Evolutionary conservation across 1,284 basidiomycete genomes (phyloP).

Genomic region (Fomitiporia mediterranea): DNA sequence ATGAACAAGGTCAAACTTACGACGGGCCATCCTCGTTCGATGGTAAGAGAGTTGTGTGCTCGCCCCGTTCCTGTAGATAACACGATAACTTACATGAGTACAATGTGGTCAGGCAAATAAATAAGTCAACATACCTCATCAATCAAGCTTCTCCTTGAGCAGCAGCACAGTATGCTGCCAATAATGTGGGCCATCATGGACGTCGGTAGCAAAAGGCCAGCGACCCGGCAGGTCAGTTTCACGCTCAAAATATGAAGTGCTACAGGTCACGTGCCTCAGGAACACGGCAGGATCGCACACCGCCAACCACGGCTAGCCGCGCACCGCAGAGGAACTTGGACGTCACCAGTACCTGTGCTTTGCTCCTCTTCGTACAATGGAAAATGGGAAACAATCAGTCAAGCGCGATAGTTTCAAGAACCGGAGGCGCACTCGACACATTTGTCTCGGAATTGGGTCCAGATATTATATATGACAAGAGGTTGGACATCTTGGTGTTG

Average conservation of each 20-base stretch:
- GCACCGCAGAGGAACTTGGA: too few species aligned
- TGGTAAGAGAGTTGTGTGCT: constrained; percentile 3
- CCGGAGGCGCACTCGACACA: constrained; percentile 78
- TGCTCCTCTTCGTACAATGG: constrained; percentile 7
- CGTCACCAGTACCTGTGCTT: background rate
- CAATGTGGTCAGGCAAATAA: background rate
- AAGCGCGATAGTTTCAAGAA: constrained; percentile 57
- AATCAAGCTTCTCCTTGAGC: background rate
- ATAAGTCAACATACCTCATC: constrained; percentile 2
- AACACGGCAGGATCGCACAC: too few species aligned
- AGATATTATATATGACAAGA: constrained; percentile 88
- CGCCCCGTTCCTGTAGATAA: constrained; percentile 1
- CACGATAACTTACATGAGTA: background rate
- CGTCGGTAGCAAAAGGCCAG: background rate
- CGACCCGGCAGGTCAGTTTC: background rate
- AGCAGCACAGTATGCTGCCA: constrained; percentile 14
- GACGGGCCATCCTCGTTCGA: constrained; percentile 7
- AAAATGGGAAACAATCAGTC: constrained; percentile 70
- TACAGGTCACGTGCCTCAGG: background rate
- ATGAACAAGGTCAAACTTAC: constrained; percentile 2
- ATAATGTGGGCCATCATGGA: constrained; percentile 5
- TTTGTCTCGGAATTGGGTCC: constrained; percentile 84
- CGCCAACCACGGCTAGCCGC: background rate
- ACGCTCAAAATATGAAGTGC: background rate
- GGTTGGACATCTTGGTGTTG: constrained; percentile 46